Conservation (phyloP, 2,329 filamentous ascomycete species). For the Colletotrichum costaricense region DNA sequence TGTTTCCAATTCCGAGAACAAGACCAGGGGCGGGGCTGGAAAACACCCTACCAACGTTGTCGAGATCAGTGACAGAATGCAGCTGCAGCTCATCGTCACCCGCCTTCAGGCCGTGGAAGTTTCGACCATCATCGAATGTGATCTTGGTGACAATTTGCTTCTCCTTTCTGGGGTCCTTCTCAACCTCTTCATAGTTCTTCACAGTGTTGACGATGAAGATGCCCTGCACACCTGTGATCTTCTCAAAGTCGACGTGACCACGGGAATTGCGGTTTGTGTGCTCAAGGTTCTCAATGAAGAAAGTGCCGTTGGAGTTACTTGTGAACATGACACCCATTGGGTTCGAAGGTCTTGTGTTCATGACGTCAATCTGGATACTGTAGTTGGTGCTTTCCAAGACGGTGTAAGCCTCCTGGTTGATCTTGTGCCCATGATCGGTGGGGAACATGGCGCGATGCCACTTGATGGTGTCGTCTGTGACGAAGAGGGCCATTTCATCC, state of each 20-base stretch:
- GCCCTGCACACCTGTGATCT: constrained; percentile 90
- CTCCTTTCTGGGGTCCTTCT: constrained; percentile 57
- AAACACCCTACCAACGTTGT: constrained; percentile 87
- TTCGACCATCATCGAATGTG: constrained; percentile 94
- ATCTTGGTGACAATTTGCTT: constrained; percentile 85
- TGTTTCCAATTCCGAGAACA: constrained; percentile 94
- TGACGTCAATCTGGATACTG: constrained; percentile 95
- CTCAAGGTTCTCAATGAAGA: constrained; percentile 91
- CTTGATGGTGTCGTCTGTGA: constrained; percentile 82
- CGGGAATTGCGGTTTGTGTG: constrained; percentile 86
- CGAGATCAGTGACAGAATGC: constrained; percentile 89
- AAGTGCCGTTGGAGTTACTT: constrained; percentile 97
- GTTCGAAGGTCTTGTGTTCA: constrained; percentile 72
- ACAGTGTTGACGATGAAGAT: constrained; percentile 92
- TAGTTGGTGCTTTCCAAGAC: constrained; percentile 97
- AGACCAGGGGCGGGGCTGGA: constrained; percentile 94
- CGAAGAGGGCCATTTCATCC: constrained; percentile 90
- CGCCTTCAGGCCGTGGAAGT: constrained; percentile 79
- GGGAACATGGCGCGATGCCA: constrained; percentile 96
- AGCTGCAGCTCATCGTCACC: constrained; percentile 80
- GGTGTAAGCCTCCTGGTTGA: constrained; percentile 90
- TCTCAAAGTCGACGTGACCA: constrained; percentile 94
- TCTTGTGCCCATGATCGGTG: constrained; percentile 74
- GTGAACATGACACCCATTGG: constrained; percentile 92
- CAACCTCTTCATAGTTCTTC: constrained; percentile 83